Conservation (phyloP, 805 yeast genomes). For the Ogataea naganishii region DNA sequence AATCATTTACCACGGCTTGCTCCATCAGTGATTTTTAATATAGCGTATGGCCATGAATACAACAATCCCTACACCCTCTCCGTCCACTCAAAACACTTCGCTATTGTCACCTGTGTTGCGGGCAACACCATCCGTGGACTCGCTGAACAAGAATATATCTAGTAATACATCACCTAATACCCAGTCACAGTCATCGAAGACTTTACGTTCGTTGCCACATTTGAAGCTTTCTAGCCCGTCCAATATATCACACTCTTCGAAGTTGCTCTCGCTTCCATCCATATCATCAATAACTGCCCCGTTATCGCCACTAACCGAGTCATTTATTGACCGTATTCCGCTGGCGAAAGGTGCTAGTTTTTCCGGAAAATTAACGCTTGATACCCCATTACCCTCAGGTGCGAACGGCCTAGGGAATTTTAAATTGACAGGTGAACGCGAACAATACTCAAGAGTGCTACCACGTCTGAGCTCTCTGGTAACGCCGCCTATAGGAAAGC, state of each 20-base stretch:
- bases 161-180: background rate
- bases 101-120: too few relatives aligned
- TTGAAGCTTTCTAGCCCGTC: too few relatives aligned
- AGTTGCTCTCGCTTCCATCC: conserved; percentile 1
- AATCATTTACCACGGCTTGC: too few relatives aligned
- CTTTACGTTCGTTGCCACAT: background rate
- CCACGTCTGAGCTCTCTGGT: background rate
- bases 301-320: background rate
- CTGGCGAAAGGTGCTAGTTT: too few relatives aligned
- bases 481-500: background rate
- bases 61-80: too few relatives aligned
- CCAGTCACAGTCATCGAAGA: conserved; percentile 1
- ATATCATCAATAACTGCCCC: conserved; percentile 1
- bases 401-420: background rate
- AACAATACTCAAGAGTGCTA: background rate
- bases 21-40: too few relatives aligned
- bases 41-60: too few relatives aligned
- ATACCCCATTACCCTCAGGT: background rate
- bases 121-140: background rate
- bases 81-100: too few relatives aligned
- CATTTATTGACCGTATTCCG: background rate
- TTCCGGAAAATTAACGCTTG: too few relatives aligned
- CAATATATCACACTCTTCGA: too few relatives aligned
- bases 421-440: background rate
- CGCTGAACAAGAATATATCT: background rate